Evolutionary conservation across 371 early-diverging fungal species (phyloP), one percentile per base, ranked within the genome.

Genomic region (Mortierella sp.): DNA sequence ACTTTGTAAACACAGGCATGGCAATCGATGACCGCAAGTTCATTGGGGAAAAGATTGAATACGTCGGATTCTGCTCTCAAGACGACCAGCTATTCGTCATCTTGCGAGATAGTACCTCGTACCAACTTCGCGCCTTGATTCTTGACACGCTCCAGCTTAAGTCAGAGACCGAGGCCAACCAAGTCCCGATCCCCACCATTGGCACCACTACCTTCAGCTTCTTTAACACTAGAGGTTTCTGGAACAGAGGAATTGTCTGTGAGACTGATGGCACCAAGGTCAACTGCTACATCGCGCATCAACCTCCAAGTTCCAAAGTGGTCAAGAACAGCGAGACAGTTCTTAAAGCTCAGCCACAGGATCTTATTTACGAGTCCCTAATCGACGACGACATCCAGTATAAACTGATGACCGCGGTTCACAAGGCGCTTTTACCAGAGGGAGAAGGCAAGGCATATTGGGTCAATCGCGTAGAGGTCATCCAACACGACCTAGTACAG

Each of bases 21-120:
- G 78, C 78, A 4, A 78, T 78, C 26, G 78, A 78, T 39, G 78
- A 78, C 37, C 66, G 65, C n/a, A 78, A 78, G 24, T 78, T 78
- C 31, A 65, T 66, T n/a, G 78, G 70, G 9, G 65, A 54, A 62
- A 78, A 70, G 51, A 70, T 78, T 32, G 78, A 78, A 28, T 32
- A 70, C 30, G 51, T 78, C 11, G 70, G 57, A 19, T 78, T 78
- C 51, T 57, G 65, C 32, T 41, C 58, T 1, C 78, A 70, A 43
- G 78, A 78, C 31, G 70, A 78, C 41, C 62, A 66, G 48, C 70
- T 78, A 6, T 50, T 65, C 15, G 70, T 78, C 31, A 62, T 78
- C 12, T 42, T 78, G 28, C 61, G 78, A 12, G 56, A 60, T 28
- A 78, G 70, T 39, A 41, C 31, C 24, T 66, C 66, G 1, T 70